A percentile compares a stretch with the other conserved stretches of the same genome.
These are phyloP conservation scores for Saccharum hybrid DNA, from an alignment of 202 grass and related monocot species.

Conservation along the genomic window DNA sequence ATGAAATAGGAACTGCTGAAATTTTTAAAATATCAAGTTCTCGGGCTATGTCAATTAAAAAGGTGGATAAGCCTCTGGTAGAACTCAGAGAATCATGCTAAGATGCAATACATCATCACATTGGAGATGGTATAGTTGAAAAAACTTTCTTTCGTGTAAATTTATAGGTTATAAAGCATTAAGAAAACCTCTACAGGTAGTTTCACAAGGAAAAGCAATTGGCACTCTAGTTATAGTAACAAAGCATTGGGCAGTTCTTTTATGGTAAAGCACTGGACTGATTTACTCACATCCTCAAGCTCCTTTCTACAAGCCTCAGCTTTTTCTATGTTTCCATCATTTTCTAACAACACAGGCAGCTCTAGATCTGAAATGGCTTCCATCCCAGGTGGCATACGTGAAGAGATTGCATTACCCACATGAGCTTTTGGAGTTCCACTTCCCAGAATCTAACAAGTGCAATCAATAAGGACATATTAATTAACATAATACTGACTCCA, in stretches of 20 bases:
- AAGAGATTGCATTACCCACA: constrained; percentile 48
- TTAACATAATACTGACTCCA: constrained; percentile 30
- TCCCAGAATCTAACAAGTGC: constrained; percentile 55
- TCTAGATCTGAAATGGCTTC: constrained; percentile 69
- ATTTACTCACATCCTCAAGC: constrained; percentile 91
- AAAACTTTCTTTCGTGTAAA: neutral
- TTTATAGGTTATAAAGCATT: neutral
- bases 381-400: constrained; percentile 37
- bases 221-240: constrained; percentile 13
- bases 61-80: constrained; percentile 7
- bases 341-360: constrained; percentile 70
- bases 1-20: constrained; percentile 1
- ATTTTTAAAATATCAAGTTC: constrained; percentile 6
- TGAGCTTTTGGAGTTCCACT: constrained; percentile 55
- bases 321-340: constrained; percentile 80
- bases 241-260: constrained; percentile 23
- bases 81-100: constrained; percentile 39
- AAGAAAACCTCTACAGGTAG: neutral
- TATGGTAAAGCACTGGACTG: constrained; percentile 28
- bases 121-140: neutral
- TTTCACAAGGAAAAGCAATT: neutral
- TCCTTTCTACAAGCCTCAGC: constrained; percentile 84
- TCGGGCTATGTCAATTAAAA: constrained; percentile 28
- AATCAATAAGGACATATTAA: constrained; percentile 46
- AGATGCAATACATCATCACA: neutral